phyloP scores from a whole-genome alignment of 2,329 filamentous ascomycete species.

The Pestalotiopsis sp. region DNA sequence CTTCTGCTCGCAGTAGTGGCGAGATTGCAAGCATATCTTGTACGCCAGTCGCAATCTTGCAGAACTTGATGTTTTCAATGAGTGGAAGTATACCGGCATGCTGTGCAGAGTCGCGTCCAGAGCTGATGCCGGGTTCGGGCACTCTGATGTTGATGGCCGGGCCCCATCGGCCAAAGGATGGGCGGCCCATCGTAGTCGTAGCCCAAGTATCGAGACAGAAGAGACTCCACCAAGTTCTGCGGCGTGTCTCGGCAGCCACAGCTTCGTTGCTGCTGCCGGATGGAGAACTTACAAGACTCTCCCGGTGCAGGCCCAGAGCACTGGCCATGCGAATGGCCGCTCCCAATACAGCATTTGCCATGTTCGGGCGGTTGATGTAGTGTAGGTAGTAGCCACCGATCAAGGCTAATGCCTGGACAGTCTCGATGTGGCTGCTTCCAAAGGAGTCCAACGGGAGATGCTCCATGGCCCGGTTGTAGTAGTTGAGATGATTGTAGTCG shows the following conservation, averaged over 20 bases:
- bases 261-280: conserved; percentile 41
- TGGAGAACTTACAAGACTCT: conserved; percentile 46
- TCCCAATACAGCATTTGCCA: conserved; percentile 73
- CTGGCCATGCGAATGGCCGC: conserved; percentile 75
- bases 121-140: conserved; percentile 55
- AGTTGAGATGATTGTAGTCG: conserved; percentile 69
- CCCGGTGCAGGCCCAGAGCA: conserved; percentile 70
- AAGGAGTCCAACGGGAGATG: conserved; percentile 68
- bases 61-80: conserved; percentile 78
- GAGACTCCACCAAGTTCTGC: conserved; percentile 74
- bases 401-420: conserved; percentile 69
- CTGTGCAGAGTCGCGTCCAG: conserved; percentile 53
- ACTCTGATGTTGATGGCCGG: conserved; percentile 67
- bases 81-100: conserved; percentile 69
- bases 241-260: conserved; percentile 60
- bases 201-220: conserved; percentile 77
- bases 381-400: conserved; percentile 78
- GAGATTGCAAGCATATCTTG: conserved; percentile 74
- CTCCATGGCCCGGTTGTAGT: conserved; percentile 69
- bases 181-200: conserved; percentile 69
- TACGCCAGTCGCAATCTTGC: conserved; percentile 75
- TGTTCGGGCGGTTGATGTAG: conserved; percentile 76
- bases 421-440: conserved; percentile 72
- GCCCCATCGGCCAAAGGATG: conserved; percentile 68
- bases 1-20: conserved; percentile 66